phyloP scores from a whole-genome alignment of 2,329 filamentous ascomycete species.

The Teratosphaeria pseudoeucalypti region DNA sequence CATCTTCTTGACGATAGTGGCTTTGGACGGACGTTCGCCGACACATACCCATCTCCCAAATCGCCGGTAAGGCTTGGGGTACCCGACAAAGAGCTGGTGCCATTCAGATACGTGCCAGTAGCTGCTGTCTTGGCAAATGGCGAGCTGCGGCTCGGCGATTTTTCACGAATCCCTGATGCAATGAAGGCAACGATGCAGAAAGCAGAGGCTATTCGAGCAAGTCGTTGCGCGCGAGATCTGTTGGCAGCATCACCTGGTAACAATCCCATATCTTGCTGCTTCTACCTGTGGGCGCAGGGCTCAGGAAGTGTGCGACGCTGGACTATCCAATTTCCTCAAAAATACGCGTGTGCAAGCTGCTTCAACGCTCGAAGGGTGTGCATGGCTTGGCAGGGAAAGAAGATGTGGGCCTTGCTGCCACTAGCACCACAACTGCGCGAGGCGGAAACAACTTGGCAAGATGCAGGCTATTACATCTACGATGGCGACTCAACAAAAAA shows the following conservation, averaged over 20 bases:
- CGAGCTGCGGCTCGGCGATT: background rate
- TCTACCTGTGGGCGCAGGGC: slow-evolving; percentile 1
- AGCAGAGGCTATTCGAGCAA: background rate
- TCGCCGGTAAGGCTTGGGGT: background rate
- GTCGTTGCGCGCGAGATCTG: background rate
- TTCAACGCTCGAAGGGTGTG: slow-evolving; percentile 8
- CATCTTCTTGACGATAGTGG: background rate
- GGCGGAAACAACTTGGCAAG: background rate
- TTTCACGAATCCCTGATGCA: background rate
- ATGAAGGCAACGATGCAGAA: background rate
- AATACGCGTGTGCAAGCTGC: slow-evolving; percentile 9
- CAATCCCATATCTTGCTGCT: background rate
- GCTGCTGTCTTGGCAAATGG: background rate
- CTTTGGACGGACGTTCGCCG: background rate
- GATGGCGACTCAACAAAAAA: background rate
- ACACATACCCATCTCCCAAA: background rate
- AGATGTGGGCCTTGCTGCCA: slow-evolving; percentile 7
- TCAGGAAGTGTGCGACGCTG: slow-evolving; percentile 1
- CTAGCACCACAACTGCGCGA: background rate
- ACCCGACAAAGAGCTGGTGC: background rate
- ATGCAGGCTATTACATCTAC: background rate
- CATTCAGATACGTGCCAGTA: background rate
- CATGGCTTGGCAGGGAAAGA: slow-evolving; percentile 3
- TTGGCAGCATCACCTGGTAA: background rate
- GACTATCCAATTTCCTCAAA: slow-evolving; percentile 2